Base-by-base conservation (phyloP, 495 filamentous ascomycete genomes). In the Aspergillus heteromorphus region DNA sequence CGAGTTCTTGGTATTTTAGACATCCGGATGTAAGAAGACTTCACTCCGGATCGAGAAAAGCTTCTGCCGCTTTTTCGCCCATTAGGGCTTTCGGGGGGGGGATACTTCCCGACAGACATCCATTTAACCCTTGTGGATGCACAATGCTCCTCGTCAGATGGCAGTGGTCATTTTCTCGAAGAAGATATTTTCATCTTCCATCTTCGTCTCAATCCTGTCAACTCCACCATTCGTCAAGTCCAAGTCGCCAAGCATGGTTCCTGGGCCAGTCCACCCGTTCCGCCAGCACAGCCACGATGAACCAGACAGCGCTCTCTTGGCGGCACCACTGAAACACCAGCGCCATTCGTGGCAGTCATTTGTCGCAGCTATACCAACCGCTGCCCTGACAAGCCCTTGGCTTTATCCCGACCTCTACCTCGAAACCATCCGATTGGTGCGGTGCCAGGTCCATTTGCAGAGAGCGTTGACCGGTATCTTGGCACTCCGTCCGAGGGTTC, bases 281-380 rank as follows among this genome's bases (percentile, higher is more conserved):
- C 34, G n/a, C 42, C 42, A 25, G 20, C 42, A 45, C 42, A 45
- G 42, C 42, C 42, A 45, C 42, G 42, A 45, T 45, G 42, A 18
- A 45, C 19, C 42, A 45, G 25, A 45, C 42, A 45, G 25, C 42
- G 25, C 29, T 6, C 29, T 45, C 55, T 61, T 58, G 52, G 59
- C 59, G 50, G 11, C 19, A 14, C 18, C 19, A 34, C 43, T 61
- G 59, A 61, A 61, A 58, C 59, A 34, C 59, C 55, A 55, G 48
- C 16, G 14, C 58, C 55, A 48, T 56, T 62, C 48, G 53, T 59
- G 60, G 56, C 58, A 62, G 56, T 54, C 51, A 48, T 52, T 48
- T 40, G 60, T 56, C 49, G 55, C 60, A 59, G 36, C 23, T 58
- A 49, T 30, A 48, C 50, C 53, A 30, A 41, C 31, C 51, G 45